phyloP scores from a whole-genome alignment of 345 rosid genomes.

The Rubroshorea leprosula region DNA sequence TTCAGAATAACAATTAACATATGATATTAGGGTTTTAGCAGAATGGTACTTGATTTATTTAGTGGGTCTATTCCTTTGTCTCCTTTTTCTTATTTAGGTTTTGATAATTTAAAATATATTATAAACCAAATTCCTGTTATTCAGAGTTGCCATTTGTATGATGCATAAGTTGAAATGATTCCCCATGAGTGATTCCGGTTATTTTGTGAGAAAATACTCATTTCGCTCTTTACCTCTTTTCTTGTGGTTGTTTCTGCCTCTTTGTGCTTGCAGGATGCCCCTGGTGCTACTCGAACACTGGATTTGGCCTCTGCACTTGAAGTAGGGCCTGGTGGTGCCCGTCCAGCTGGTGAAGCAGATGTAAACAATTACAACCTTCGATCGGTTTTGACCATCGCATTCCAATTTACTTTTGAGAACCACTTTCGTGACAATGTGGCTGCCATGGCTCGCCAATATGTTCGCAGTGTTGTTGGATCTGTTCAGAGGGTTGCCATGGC shows the following conservation, averaged over 20 bases:
- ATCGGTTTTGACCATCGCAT: slow-evolving; percentile 89
- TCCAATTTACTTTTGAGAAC: slow-evolving; percentile 82
- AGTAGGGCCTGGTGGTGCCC: slow-evolving; percentile 51
- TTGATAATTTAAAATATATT: background rate
- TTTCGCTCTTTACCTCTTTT: slow-evolving; percentile 1
- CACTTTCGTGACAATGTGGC: slow-evolving; percentile 83
- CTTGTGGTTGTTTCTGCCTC: slow-evolving; percentile 5
- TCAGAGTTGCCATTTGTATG: no score
- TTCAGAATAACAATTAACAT: background rate
- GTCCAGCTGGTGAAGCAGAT: slow-evolving; percentile 51
- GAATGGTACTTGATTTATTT: background rate
- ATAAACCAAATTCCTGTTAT: no score
- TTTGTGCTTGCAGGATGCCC: slow-evolving; percentile 45
- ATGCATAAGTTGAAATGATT: no score
- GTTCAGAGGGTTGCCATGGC: slow-evolving; percentile 99
- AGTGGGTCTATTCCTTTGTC: background rate
- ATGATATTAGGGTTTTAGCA: background rate
- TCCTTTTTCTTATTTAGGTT: background rate
- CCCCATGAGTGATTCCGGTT: no score
- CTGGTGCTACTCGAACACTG: slow-evolving; percentile 61
- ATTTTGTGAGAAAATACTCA: no score
- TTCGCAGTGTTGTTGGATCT: slow-evolving; percentile 78
- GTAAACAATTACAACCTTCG: slow-evolving; percentile 51
- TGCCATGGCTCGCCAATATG: slow-evolving; percentile 92
- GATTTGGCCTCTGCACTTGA: slow-evolving; percentile 92